phyloP scores from a whole-genome alignment of 345 rosid species.

The Populus simonii region DNA sequence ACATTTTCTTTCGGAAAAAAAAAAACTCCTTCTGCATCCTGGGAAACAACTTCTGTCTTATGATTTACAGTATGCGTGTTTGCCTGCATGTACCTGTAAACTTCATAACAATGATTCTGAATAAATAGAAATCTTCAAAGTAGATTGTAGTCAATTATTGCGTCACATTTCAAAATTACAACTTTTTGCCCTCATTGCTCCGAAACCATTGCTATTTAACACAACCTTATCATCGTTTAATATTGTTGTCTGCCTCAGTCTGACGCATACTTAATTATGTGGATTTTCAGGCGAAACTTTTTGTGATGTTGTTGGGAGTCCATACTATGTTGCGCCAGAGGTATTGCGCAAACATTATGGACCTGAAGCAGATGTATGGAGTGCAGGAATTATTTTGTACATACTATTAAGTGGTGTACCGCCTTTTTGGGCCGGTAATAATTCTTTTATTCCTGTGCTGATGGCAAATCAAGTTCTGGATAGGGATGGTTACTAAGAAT shows the following conservation, averaged over 20 bases:
- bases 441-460: constrained; percentile 14
- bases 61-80: not conserved
- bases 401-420: constrained; percentile 72
- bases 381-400: constrained; percentile 76
- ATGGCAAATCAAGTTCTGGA: not conserved
- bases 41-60: not conserved
- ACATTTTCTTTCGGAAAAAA: not conserved
- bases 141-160: not conserved
- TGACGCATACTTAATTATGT: constrained; percentile 5
- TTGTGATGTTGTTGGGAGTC: constrained; percentile 77
- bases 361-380: constrained; percentile 74
- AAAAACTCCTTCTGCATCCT: not conserved
- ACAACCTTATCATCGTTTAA: not conserved
- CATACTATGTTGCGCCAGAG: constrained; percentile 85
- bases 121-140: not conserved
- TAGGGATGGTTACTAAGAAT: not conserved
- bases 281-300: constrained; percentile 44
- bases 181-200: not conserved
- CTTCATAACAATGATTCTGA: not conserved
- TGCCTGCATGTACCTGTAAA: not conserved
- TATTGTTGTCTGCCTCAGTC: not conserved
- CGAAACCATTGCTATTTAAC: constrained; percentile 3
- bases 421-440: constrained; percentile 78
- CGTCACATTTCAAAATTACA: not conserved
- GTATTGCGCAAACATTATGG: constrained; percentile 68